Evolutionary conservation across 306 rosid species (phyloP), one percentile per base, ranked within the genome.

Genomic region (Vachellia collinsii): DNA sequence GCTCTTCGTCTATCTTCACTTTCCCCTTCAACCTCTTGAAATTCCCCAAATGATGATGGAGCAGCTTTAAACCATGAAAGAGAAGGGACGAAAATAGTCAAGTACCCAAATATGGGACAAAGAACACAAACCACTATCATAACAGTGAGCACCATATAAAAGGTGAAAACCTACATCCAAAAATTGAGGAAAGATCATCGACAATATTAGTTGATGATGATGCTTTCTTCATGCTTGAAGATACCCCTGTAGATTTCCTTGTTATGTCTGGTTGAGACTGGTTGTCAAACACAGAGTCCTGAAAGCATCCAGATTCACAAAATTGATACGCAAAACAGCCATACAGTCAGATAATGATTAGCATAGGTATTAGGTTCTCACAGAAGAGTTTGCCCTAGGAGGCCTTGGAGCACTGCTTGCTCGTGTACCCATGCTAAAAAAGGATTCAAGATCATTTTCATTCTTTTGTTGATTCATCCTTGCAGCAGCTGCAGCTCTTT

Each of bases 1-100:
- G 98, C 98, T 87, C 89, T 90, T 82, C 94, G 90, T 82, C 98
- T 92, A 69, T 96, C 99, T 82, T 93, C 98, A 89, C 38, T 90
- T 85, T 96, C 99, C 85, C 99, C 99, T 80, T 92, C 97, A 86
- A 90, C 87, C 17, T 90, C 98, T 73, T 87, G 99, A 87, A 96
- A 91, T 74, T 82, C 90, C 84, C 96, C 97, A 59, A 96, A 85
- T 79, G 96, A 82, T 77, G 96, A 81, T 39, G 94, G 94, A 70
- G 92, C 82, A 83, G 89, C 97, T 94, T 86, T 77, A 85, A 79
- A 81, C 68, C 84, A 83, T 13, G 62, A 76, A 75, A 79, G 74
- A 43, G 56, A 62, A 51, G 41, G 74, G 76, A n/a, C 7, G 79
- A 85, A 70, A 16, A 74, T 25, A 39, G 75, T 78, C 38, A 25